Evolutionary conservation across 768 basidiomycete species (phyloP).

Genomic region (Mycena galericulata): DNA sequence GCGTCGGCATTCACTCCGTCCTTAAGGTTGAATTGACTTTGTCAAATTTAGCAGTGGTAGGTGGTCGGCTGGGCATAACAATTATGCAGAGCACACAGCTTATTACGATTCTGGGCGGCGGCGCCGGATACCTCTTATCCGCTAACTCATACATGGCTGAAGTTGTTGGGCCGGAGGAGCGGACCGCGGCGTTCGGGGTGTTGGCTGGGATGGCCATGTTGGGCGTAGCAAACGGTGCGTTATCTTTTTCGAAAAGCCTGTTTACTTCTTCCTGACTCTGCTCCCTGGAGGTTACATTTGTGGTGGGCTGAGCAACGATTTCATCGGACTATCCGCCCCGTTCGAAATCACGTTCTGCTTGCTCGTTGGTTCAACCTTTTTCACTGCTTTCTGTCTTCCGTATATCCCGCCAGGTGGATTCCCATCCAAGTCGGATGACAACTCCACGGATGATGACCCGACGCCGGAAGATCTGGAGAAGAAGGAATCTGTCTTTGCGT

Average conservation of each 20-base stretch:
- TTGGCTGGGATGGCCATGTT: constrained; percentile 30
- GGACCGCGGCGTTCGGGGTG: constrained; percentile 32
- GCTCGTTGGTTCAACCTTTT: constrained; percentile 27
- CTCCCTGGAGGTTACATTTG: constrained; percentile 22
- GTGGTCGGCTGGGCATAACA: too few species aligned
- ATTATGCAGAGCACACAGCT: too few species aligned
- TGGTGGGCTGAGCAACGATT: constrained; percentile 23
- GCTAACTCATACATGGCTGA: too few species aligned
- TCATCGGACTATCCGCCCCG: constrained; percentile 24
- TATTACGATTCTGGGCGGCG: too few species aligned
- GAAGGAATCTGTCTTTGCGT: constrained; percentile 1
- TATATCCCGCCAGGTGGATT: constrained; percentile 24
- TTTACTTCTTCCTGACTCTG: not conserved
- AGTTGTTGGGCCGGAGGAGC: constrained; percentile 4
- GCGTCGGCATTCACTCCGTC: too few species aligned
- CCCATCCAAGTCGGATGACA: not conserved
- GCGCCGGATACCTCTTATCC: too few species aligned
- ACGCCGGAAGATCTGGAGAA: constrained; percentile 1
- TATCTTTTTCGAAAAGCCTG: too few species aligned
- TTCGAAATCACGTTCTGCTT: constrained; percentile 33
- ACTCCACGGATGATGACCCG: not conserved
- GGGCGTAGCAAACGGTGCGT: constrained; percentile 27
- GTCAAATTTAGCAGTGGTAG: too few species aligned
- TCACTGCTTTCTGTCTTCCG: constrained; percentile 17
- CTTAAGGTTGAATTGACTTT: too few species aligned